Percentiles rank a stretch among this genome's conserved stretches.
Evolutionary conservation across 495 filamentous ascomycete genomes (phyloP).

Genomic region (Apiosordaria backusii): DNA sequence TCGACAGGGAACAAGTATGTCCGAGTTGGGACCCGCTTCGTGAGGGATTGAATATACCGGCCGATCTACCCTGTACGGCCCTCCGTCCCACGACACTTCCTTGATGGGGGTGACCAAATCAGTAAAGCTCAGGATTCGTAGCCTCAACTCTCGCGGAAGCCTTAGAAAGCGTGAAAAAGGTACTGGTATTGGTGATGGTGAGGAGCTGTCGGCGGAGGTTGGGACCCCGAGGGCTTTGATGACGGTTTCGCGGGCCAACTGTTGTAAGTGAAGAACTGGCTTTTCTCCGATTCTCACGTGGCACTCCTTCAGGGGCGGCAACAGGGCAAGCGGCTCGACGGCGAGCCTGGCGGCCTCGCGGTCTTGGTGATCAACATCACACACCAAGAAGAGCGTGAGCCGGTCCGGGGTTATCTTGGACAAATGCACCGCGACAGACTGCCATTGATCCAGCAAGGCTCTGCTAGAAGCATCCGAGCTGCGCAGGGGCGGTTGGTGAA

Average conservation of each 20-base stretch:
- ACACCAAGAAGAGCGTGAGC: neutral
- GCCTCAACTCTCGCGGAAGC: neutral
- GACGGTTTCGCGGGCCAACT: neutral
- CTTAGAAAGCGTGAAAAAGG: neutral
- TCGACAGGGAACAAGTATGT: neutral
- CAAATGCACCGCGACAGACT: neutral
- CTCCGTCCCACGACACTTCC: neutral
- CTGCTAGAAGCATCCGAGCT: neutral
- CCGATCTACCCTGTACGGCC: neutral
- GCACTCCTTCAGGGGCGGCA: neutral
- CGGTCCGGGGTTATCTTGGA: neutral
- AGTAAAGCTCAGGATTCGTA: neutral
- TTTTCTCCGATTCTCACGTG: neutral
- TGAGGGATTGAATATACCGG: neutral
- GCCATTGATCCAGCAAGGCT: neutral
- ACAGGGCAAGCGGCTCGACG: neutral
- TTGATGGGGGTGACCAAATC: neutral
- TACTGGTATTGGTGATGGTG: no score
- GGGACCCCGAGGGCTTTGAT: neutral
- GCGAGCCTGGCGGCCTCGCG: neutral
- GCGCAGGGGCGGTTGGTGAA: neutral
- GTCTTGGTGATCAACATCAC: neutral
- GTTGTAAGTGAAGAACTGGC: neutral
- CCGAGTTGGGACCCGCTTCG: neutral
- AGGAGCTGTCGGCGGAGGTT: neutral